Evolutionary conservation across 305 asterid species (phyloP).

Genomic region (Solanum hybrid): DNA sequence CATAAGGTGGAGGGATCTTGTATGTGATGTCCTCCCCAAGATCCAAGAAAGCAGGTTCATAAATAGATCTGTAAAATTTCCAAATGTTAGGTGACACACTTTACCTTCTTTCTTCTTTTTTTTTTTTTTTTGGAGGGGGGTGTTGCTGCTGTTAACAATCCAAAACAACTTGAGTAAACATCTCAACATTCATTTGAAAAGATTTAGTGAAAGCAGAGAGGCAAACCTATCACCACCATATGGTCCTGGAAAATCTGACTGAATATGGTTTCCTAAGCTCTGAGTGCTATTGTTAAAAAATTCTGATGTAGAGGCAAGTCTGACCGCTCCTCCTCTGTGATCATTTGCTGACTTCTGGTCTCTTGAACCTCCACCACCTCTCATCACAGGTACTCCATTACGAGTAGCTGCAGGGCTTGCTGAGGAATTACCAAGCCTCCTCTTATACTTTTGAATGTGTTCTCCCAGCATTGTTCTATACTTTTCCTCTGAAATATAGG

Average conservation of each 20-base stretch:
- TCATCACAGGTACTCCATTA: conserved; percentile 32
- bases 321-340: conserved; percentile 50
- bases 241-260: conserved; percentile 49
- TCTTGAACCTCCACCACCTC: conserved; percentile 41
- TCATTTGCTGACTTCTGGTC: conserved; percentile 56
- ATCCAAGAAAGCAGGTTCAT: conserved; percentile 83
- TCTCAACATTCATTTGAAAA: background rate
- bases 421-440: conserved; percentile 56
- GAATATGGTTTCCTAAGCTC: conserved; percentile 41
- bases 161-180: background rate
- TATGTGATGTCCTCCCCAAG: conserved; percentile 90
- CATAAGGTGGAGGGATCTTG: conserved; percentile 86
- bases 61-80: conserved; percentile 50
- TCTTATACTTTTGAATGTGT: conserved; percentile 78
- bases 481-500: conserved; percentile 69
- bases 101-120: background rate
- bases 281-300: conserved; percentile 37
- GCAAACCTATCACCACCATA: conserved; percentile 65
- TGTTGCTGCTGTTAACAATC: background rate
- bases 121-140: background rate
- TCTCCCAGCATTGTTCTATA: conserved; percentile 95
- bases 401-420: conserved; percentile 45
- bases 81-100: conserved; percentile 11
- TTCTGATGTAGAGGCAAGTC: conserved; percentile 59
- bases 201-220: background rate